Evolutionary conservation across 768 basidiomycete species (phyloP), one percentile per base, ranked within the genome.

Genomic region (Trametes punicea): DNA sequence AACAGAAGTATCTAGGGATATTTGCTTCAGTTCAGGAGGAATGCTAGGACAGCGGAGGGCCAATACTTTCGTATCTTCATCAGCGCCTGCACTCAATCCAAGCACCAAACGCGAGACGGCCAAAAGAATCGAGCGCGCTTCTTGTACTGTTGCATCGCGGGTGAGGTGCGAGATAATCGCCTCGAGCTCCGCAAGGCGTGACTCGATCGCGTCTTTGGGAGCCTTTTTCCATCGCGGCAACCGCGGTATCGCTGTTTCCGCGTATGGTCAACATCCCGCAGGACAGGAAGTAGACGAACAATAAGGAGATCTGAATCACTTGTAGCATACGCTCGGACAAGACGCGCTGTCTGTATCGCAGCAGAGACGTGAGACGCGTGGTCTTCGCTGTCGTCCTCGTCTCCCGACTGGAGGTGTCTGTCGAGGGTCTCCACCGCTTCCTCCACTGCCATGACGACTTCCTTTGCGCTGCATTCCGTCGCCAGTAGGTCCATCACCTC

Each of bases 381-480:
- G 1, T 40, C 51, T 4, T 51, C 59, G 4, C 38, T 48, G 11
- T 67, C 47, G 2, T 69, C 66, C 4, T 62, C 65, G 9, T 64
- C 65, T 3, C 61, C 64, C 11, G 62, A 61, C 21, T 51, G 48
- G 0, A 51, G 26, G 16, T 46, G 38, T 4, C 44, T 50, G 23
- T 64, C 60, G 20, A 79, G 42, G 25, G 51, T 54, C 57, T 77
- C 79, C 27, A 73, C 51, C 6, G 60, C 61, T 59, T 77, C 78
- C 46, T 78, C 75, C 16, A 71, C 42, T 2, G 74, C 74, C 46
- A 79, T 72, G 36, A 77, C 46, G 21, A 73, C 57, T 60, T 79
- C 78, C 55, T 78, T 79, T 0, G 73, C 70, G 48, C 68, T 79
- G 13, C 61, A 62, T 2, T 65, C 47, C 34, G 58, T 45, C 3